phyloP scores from a whole-genome alignment of 176 grass and related monocot genomes.

The Carex scoparia region DNA sequence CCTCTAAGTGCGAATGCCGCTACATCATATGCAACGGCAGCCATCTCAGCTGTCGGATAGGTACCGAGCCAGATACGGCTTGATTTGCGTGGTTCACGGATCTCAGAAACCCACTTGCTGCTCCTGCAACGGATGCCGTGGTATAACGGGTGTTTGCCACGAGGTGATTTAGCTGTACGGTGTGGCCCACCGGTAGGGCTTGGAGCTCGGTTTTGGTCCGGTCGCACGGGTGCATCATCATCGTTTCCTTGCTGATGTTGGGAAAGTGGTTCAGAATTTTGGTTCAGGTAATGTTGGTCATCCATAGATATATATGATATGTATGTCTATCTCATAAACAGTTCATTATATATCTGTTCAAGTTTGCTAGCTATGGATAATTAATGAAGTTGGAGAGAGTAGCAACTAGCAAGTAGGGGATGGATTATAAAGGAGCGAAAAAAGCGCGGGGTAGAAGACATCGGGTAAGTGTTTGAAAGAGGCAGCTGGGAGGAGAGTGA shows the following conservation, averaged over 20 bases:
- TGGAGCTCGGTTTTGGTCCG: background rate
- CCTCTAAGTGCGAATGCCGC: slow-evolving; percentile 69
- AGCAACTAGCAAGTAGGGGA: background rate
- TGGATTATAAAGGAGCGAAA: slow-evolving; percentile 35
- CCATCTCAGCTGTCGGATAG: slow-evolving; percentile 71
- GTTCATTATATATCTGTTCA: background rate
- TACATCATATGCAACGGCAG: slow-evolving; percentile 63
- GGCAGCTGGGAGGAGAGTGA: background rate
- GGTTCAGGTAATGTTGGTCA: background rate
- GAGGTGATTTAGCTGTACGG: background rate
- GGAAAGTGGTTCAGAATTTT: background rate
- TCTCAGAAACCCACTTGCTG: slow-evolving; percentile 87
- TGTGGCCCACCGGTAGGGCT: background rate
- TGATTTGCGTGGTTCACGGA: slow-evolving; percentile 61
- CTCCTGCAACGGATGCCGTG: slow-evolving; percentile 52
- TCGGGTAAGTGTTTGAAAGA: background rate
- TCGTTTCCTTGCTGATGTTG: background rate
- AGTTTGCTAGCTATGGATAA: background rate
- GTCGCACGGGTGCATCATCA: background rate
- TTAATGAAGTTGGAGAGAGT: background rate
- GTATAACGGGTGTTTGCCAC: slow-evolving; percentile 42
- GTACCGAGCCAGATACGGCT: slow-evolving; percentile 84
- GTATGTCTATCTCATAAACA: background rate
- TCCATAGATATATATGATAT: slow-evolving; percentile 6
- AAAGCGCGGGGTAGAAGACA: slow-evolving; percentile 42